phyloP scores from a whole-genome alignment of 2,329 filamentous ascomycete genomes.

The Sclerotinia trifoliorum region DNA sequence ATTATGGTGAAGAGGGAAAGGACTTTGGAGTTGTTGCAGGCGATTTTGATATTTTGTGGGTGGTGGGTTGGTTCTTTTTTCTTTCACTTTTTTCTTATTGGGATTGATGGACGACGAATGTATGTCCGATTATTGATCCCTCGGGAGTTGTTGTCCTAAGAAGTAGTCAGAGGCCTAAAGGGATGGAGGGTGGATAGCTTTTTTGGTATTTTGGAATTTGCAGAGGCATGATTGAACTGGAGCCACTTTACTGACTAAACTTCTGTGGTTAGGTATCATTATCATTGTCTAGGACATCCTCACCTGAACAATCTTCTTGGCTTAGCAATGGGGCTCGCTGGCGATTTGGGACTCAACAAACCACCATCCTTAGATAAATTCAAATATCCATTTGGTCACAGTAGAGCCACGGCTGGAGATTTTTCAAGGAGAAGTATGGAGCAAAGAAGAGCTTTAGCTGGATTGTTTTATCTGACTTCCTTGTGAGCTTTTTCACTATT shows the following conservation, averaged over 20 bases:
- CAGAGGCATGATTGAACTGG: not conserved
- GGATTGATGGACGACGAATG: no score
- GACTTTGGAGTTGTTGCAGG: slow-evolving; percentile 19
- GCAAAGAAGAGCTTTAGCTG: slow-evolving; percentile 15
- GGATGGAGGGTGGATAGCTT: no score
- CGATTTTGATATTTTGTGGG: slow-evolving; percentile 20
- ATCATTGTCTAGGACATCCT: slow-evolving; percentile 20
- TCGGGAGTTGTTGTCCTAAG: no score
- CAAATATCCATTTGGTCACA: slow-evolving; percentile 11
- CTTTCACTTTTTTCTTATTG: not conserved
- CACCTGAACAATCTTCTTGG: slow-evolving; percentile 20
- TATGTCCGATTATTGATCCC: not conserved
- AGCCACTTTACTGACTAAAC: not conserved
- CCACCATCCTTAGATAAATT: slow-evolving; percentile 10
- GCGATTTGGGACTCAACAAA: slow-evolving; percentile 12
- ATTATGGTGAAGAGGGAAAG: slow-evolving; percentile 12
- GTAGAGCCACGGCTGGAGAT: slow-evolving; percentile 3
- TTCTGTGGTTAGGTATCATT: slow-evolving; percentile 17
- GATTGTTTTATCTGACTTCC: slow-evolving; percentile 18
- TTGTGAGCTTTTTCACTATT: not conserved
- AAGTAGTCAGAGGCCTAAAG: not conserved
- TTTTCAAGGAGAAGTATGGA: slow-evolving; percentile 11
- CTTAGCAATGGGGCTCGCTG: slow-evolving; percentile 2
- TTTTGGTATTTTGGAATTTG: not conserved
- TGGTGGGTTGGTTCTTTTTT: slow-evolving; percentile 12